These are phyloP conservation scores for Russula sp. DNA, from an alignment of 768 basidiomycete genomes.

Conservation along the genomic window DNA sequence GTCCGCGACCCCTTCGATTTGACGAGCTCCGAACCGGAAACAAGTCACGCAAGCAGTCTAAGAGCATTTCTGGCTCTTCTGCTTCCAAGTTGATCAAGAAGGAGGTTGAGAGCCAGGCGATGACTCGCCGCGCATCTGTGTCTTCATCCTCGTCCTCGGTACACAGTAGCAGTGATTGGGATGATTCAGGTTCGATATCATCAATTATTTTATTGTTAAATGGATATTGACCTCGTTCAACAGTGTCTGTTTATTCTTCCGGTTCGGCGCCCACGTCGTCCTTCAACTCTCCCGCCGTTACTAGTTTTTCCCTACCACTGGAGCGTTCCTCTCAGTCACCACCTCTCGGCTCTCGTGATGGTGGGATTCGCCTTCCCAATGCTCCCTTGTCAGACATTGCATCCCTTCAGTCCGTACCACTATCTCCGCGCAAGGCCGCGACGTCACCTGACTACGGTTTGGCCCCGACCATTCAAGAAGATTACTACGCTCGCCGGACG, in stretches of 20 bases:
- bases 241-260: conserved; percentile 39
- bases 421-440: conserved; percentile 27
- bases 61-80: conserved; percentile 30
- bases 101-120: conserved; percentile 36
- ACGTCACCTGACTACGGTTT: conserved; percentile 24
- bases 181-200: conserved; percentile 52
- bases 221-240: conserved; percentile 14
- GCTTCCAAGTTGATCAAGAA: conserved; percentile 47
- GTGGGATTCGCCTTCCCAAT: conserved; percentile 66
- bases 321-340: conserved; percentile 34
- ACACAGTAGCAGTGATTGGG: conserved; percentile 71
- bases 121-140: conserved; percentile 53
- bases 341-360: conserved; percentile 34
- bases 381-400: conserved; percentile 66
- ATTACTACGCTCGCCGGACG: conserved; percentile 25
- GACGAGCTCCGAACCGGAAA: conserved; percentile 84
- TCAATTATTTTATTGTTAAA: conserved; percentile 22
- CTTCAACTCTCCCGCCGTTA: conserved; percentile 56
- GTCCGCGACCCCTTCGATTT: conserved; percentile 76
- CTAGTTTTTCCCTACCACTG: conserved; percentile 55
- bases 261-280: conserved; percentile 55
- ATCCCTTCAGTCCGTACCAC: conserved; percentile 31
- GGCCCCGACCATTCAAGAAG: conserved; percentile 13
- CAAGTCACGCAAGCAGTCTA: conserved; percentile 60
- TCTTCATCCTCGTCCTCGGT: conserved; percentile 51